Base-by-base conservation (phyloP, 2,329 filamentous ascomycete genomes). In the Metarhizium robertsii region DNA sequence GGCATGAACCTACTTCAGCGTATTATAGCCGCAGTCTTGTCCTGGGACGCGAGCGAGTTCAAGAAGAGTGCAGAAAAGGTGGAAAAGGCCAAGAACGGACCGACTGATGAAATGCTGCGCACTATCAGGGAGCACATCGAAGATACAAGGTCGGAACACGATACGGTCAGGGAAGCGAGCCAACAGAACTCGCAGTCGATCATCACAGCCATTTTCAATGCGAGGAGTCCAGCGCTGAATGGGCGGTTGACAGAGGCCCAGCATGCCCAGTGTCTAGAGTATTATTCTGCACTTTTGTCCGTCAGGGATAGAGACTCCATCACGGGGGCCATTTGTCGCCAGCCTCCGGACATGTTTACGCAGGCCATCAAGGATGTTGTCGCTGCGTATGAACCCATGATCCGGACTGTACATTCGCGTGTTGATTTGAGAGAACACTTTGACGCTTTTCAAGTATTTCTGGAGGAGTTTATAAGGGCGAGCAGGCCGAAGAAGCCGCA, bases 1-100 rank as follows among this genome's bases (percentile, higher is more conserved):
- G 88, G 88, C 50, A 89, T 90, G 86, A 94, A 92, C 65, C 68
- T 92, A 8, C 68, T 94, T 60, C 88, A 92, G 68, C 73, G 85
- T 47, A 91, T 94, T 59, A 84, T 92, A 25, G 87, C 83, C 0
- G 79, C 87, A 4, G 83, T 90, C 0, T 70, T 92, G 11, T 78
- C 80, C 5, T 91, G 86, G 85, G 89, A 94, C 62, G 81, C 81
- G 6, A 73, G 76, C 42, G 87, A 90, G 59, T 86, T 91, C 58
- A 81, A 82, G 57, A 86, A 85, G 66, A 75, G 79, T 1, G 77
- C 79, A 1, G 77, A 84, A 0, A 84, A 80, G 59, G 79, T 90
- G 48, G 86, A 88, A 60, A 84, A 81, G 53, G 71, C 75, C 36
- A 83, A 80, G 55, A 76, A 81, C 14, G 74, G 62, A 1, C 83